A percentile compares a stretch with the other conserved stretches of the same genome.
phyloP scores from a whole-genome alignment of 2,329 filamentous ascomycete species.

The Colletotrichum orchidophilum region DNA sequence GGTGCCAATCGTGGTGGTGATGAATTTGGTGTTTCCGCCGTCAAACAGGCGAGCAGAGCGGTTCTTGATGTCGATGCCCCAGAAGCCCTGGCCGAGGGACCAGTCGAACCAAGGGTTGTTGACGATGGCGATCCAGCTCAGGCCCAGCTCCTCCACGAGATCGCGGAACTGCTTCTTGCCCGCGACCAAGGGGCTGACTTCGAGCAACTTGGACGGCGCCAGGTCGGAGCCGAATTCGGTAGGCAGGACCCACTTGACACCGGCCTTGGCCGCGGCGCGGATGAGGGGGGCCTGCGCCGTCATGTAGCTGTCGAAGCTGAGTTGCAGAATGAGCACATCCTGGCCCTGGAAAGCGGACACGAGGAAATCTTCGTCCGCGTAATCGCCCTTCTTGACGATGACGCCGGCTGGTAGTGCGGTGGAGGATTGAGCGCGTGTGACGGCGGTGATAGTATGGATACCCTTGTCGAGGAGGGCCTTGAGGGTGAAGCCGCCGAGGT shows the following conservation, averaged over 20 bases:
- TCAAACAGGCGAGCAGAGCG: constrained; percentile 54
- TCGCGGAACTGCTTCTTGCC: constrained; percentile 40
- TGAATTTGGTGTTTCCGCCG: constrained; percentile 65
- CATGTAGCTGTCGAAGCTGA: constrained; percentile 38
- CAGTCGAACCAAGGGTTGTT: constrained; percentile 46
- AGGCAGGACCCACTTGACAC: constrained; percentile 64
- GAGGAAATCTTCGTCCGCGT: constrained; percentile 51
- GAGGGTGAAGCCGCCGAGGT: constrained; percentile 48
- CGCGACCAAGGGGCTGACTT: constrained; percentile 35
- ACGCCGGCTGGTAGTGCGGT: constrained; percentile 51
- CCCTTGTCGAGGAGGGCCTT: constrained; percentile 52
- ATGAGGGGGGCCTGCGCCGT: constrained; percentile 57
- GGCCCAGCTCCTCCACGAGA: constrained; percentile 42
- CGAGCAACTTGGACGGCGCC: constrained; percentile 35
- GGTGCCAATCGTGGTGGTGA: constrained; percentile 67
- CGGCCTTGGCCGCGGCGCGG: constrained; percentile 63
- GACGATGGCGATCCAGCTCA: constrained; percentile 44
- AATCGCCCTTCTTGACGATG: constrained; percentile 53
- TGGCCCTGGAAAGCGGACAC: constrained; percentile 42
- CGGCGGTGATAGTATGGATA: constrained; percentile 58
- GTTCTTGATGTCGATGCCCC: constrained; percentile 44
- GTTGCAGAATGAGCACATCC: constrained; percentile 43
- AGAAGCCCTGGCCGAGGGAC: constrained; percentile 39
- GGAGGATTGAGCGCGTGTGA: constrained; percentile 55
- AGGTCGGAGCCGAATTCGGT: constrained; percentile 55